phyloP scores from a whole-genome alignment of 352 stramenopile species.

The Phytophthora crassamura region DNA sequence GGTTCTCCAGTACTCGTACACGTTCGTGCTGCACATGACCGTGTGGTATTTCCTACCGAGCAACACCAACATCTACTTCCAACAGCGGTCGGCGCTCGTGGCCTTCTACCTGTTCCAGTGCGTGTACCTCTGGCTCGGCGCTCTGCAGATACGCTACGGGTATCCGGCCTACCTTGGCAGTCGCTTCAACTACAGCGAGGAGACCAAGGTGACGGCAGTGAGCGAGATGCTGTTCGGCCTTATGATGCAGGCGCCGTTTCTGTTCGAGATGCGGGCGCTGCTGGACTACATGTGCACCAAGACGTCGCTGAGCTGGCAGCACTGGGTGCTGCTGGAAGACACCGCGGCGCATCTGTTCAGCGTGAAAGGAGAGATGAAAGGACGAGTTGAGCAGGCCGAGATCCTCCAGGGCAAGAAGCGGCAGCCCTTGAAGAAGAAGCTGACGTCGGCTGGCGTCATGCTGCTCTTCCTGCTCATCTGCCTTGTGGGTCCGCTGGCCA shows the following conservation, averaged over 20 bases:
- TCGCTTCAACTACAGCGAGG: slow-evolving; percentile 74
- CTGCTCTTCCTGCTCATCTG: slow-evolving; percentile 81
- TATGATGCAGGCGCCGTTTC: slow-evolving; percentile 82
- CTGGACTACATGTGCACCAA: slow-evolving; percentile 90
- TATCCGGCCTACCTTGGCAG: slow-evolving; percentile 87
- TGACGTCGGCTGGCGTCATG: slow-evolving; percentile 81
- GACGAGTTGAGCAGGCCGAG: slow-evolving; percentile 64
- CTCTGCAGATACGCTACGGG: slow-evolving; percentile 86
- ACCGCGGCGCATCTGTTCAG: slow-evolving; percentile 80
- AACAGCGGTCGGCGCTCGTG: slow-evolving; percentile 70
- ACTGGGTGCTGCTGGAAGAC: slow-evolving; percentile 88
- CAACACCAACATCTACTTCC: slow-evolving; percentile 85
- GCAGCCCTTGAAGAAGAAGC: slow-evolving; percentile 69
- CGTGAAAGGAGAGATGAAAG: slow-evolving; percentile 85
- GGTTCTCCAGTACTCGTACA: slow-evolving; percentile 78
- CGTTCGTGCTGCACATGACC: slow-evolving; percentile 70
- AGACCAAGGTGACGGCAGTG: slow-evolving; percentile 54
- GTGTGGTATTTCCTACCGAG: slow-evolving; percentile 81
- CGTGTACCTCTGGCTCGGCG: slow-evolving; percentile 76
- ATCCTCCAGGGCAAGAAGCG: slow-evolving; percentile 83
- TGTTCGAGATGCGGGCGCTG: slow-evolving; percentile 90
- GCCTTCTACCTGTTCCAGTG: slow-evolving; percentile 87
- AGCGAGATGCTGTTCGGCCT: slow-evolving; percentile 75
- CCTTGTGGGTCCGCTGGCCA: slow-evolving; percentile 73
- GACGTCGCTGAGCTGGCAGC: slow-evolving; percentile 79